These are phyloP conservation scores for Fusarium luffae DNA, from an alignment of 2,329 filamentous ascomycete species.

Conservation along the genomic window DNA sequence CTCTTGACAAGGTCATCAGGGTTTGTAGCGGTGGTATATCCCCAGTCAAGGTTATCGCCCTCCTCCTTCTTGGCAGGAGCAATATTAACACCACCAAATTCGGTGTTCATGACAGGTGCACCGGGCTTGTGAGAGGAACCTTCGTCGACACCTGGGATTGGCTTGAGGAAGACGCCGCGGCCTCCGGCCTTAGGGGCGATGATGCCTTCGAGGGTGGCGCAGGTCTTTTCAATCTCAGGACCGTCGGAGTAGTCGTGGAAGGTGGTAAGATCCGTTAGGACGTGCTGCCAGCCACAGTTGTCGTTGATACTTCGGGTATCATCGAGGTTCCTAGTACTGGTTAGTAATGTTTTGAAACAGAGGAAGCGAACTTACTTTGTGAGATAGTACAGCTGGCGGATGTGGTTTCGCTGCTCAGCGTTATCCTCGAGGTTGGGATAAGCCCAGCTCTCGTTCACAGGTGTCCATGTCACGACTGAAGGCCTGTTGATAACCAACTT, in stretches of 20 bases:
- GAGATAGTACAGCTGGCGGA: slow-evolving; percentile 70
- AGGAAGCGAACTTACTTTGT: slow-evolving; percentile 62
- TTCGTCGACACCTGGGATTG: slow-evolving; percentile 55
- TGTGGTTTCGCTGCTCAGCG: slow-evolving; percentile 70
- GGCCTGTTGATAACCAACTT: slow-evolving; percentile 74
- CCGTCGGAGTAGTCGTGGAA: slow-evolving; percentile 76
- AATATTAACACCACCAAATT: slow-evolving; percentile 77
- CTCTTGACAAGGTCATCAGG: slow-evolving; percentile 68
- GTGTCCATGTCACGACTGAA: slow-evolving; percentile 73
- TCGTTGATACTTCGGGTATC: slow-evolving; percentile 74
- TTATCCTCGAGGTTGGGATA: slow-evolving; percentile 68
- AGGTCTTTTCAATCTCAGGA: slow-evolving; percentile 65
- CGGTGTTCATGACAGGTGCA: slow-evolving; percentile 72
- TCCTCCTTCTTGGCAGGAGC: slow-evolving; percentile 56
- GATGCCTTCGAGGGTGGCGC: slow-evolving; percentile 63
- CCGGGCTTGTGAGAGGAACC: slow-evolving; percentile 63
- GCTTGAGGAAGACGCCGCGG: slow-evolving; percentile 64
- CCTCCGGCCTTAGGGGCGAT: slow-evolving; percentile 61
- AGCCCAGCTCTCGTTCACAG: slow-evolving; percentile 72
- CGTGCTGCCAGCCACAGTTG: slow-evolving; percentile 79
- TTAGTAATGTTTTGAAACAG: slow-evolving; percentile 42
- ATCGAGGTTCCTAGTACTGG: slow-evolving; percentile 60
- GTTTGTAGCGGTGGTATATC: slow-evolving; percentile 73
- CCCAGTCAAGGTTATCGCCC: slow-evolving; percentile 67
- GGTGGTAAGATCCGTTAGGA: slow-evolving; percentile 71